These are phyloP conservation scores for Neotropicomus parvogracilis DNA, from an alignment of 1,284 basidiomycete species.

Conservation along the genomic window DNA sequence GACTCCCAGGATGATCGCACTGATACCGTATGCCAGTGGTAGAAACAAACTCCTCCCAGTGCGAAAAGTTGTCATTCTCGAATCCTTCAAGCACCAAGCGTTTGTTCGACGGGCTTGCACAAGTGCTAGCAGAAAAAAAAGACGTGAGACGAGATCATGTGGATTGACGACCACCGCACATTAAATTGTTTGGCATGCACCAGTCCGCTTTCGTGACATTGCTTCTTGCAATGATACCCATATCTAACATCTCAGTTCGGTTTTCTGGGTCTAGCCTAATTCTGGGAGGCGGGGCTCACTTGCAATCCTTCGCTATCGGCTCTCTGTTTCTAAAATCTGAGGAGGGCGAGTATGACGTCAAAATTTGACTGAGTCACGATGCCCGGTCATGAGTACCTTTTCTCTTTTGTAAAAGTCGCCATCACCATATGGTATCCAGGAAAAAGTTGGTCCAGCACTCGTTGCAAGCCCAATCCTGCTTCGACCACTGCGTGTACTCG, in stretches of 20 bases:
- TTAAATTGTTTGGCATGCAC: slow-evolving; percentile 7
- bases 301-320: slow-evolving; percentile 1
- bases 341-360: neutral
- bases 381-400: neutral
- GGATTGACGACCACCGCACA: neutral
- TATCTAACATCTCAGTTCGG: neutral
- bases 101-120: slow-evolving; percentile 1
- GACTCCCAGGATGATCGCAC: too few species aligned
- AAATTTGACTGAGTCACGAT: too few species aligned
- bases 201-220: slow-evolving; percentile 2
- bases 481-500: slow-evolving; percentile 3
- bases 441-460: neutral
- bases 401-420: slow-evolving; percentile 3
- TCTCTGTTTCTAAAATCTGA: neutral
- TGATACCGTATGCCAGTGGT: too few species aligned
- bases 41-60: too few species aligned
- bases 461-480: neutral
- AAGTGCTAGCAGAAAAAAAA: slow-evolving; percentile 1
- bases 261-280: neutral
- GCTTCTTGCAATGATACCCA: slow-evolving; percentile 9
- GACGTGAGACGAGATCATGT: neutral
- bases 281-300: neutral
- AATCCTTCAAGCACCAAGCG: neutral
- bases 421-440: slow-evolving; percentile 7
- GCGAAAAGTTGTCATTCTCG: too few species aligned